Percentiles rank a stretch among this genome's conserved stretches.
Conservation (phyloP, 495 filamentous ascomycete species). For the Talaromyces trachyspermus region DNA sequence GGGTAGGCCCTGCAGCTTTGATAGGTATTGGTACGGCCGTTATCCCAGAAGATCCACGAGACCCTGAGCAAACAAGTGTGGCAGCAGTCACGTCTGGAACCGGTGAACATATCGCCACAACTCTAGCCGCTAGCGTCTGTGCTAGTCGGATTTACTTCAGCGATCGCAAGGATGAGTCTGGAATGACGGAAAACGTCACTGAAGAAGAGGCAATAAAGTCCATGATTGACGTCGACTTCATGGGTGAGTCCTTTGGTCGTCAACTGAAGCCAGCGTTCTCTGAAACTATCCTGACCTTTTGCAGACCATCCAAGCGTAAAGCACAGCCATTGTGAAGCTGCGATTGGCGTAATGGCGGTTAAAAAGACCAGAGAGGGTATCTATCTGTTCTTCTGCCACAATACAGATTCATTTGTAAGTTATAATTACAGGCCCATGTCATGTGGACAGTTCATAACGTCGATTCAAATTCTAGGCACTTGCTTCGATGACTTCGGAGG, state of each 20-base stretch:
- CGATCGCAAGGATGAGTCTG: slow-evolving; percentile 49
- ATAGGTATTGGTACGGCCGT: slow-evolving; percentile 86
- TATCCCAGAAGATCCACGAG: slow-evolving; percentile 59
- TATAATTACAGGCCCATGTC: background rate
- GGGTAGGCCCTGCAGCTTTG: slow-evolving; percentile 85
- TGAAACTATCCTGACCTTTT: slow-evolving; percentile 18
- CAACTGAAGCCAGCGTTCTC: background rate
- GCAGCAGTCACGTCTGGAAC: slow-evolving; percentile 86
- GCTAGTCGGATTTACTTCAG: slow-evolving; percentile 67
- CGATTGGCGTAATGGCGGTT: slow-evolving; percentile 76
- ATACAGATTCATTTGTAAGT: slow-evolving; percentile 79
- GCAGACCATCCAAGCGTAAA: slow-evolving; percentile 66
- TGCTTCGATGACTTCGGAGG: slow-evolving; percentile 75
- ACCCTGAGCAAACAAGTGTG: slow-evolving; percentile 53
- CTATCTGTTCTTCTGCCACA: slow-evolving; percentile 82
- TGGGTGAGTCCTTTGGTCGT: slow-evolving; percentile 37
- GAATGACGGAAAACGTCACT: slow-evolving; percentile 51
- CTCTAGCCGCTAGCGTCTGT: slow-evolving; percentile 71
- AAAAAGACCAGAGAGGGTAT: slow-evolving; percentile 67
- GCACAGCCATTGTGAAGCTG: slow-evolving; percentile 61
- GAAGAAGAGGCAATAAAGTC: slow-evolving; percentile 65
- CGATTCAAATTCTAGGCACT: slow-evolving; percentile 47
- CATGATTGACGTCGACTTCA: slow-evolving; percentile 74
- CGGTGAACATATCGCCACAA: slow-evolving; percentile 94
- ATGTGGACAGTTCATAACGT: background rate